Evolutionary conservation across 768 basidiomycete species (phyloP).

Genomic region (Pleurotus tuoliensis): DNA sequence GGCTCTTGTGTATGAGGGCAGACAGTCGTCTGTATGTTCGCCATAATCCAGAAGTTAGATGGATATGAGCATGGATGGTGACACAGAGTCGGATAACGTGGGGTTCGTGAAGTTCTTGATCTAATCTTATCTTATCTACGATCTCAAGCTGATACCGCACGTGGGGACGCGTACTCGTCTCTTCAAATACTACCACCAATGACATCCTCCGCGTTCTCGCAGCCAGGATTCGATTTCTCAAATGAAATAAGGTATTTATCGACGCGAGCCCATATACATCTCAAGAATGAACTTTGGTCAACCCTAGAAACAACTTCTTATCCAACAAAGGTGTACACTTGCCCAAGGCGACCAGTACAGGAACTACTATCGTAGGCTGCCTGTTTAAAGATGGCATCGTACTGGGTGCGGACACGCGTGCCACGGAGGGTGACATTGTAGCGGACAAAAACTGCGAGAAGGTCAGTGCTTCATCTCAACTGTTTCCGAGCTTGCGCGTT

Average conservation of each 20-base stretch:
- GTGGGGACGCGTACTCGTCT: conserved; percentile 3
- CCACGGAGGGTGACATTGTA: conserved; percentile 91
- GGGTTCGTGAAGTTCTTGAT: not conserved
- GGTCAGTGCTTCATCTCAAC: conserved; percentile 40
- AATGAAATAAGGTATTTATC: conserved; percentile 58
- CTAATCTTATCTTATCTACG: not conserved
- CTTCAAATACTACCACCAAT: conserved; percentile 34
- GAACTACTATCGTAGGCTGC: conserved; percentile 97
- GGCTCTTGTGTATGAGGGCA: conserved; percentile 76
- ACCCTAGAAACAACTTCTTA: conserved; percentile 66
- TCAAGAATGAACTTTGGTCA: not conserved
- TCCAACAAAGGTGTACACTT: conserved; percentile 64
- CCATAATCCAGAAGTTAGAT: conserved; percentile 15
- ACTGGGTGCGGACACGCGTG: conserved; percentile 94
- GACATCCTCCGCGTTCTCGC: conserved; percentile 39
- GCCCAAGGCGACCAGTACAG: conserved; percentile 87
- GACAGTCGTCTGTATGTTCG: conserved; percentile 73
- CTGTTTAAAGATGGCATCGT: conserved; percentile 90
- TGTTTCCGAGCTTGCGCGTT: too few relatives aligned
- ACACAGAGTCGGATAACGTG: too few relatives aligned
- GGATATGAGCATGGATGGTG: too few relatives aligned
- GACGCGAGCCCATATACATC: not conserved
- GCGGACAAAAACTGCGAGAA: conserved; percentile 99
- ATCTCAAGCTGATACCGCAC: not conserved
- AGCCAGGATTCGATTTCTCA: conserved; percentile 74